phyloP scores from a whole-genome alignment of 805 yeast genomes.

The Metschnikowia bowlesiae region DNA sequence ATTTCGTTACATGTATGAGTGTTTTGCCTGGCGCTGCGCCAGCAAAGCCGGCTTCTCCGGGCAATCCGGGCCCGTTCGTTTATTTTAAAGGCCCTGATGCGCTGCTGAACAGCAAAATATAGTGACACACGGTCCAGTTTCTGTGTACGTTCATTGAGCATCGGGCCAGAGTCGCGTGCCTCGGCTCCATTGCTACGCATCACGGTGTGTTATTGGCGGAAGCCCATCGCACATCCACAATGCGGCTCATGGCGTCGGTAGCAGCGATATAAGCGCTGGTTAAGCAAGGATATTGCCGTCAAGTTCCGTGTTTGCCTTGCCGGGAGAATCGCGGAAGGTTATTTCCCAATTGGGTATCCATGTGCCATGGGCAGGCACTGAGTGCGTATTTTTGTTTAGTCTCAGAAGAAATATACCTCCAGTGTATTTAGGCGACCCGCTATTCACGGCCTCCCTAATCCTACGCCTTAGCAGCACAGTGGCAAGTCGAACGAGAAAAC shows the following conservation, averaged over 20 bases:
- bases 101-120: background rate
- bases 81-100: background rate
- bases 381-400: conserved; percentile 3
- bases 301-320: background rate
- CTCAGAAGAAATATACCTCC: background rate
- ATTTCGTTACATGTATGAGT: background rate
- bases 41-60: background rate
- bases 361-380: background rate
- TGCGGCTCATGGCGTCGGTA: background rate
- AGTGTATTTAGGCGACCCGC: background rate
- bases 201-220: background rate
- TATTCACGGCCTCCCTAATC: background rate
- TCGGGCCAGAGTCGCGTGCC: background rate
- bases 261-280: background rate
- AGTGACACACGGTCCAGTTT: background rate
- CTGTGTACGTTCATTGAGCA: background rate
- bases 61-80: background rate
- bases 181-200: background rate
- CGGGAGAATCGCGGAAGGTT: background rate
- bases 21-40: background rate
- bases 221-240: background rate
- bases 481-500: background rate
- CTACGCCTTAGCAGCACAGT: background rate
- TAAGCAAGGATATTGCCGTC: background rate
- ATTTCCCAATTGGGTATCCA: background rate